Conservation (phyloP, 371 early-diverging fungal species). For the Mortierella sp. region DNA sequence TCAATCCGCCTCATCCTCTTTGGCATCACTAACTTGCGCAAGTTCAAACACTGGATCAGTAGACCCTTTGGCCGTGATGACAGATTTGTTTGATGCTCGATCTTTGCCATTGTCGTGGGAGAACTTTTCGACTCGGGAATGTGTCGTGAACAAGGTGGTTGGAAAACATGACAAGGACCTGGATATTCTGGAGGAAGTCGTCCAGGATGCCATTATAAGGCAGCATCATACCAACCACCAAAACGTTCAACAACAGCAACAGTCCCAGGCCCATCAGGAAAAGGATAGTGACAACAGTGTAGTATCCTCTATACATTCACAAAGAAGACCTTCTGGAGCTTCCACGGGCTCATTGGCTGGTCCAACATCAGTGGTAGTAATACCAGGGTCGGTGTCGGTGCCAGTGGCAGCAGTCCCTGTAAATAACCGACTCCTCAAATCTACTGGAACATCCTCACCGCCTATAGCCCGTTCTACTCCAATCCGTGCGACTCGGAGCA, state of each 20-base stretch:
- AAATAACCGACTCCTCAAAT: neutral
- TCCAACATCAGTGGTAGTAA: neutral
- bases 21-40: slow-evolving; percentile 20
- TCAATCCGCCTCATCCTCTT: slow-evolving; percentile 1
- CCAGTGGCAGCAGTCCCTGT: neutral
- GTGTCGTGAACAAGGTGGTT: slow-evolving; percentile 46
- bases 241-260: slow-evolving; percentile 1
- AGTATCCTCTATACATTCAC: neutral
- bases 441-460: slow-evolving; percentile 2
- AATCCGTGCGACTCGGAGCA: slow-evolving; percentile 40
- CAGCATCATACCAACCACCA: slow-evolving; percentile 25
- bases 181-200: slow-evolving; percentile 36
- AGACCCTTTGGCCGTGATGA: slow-evolving; percentile 10
- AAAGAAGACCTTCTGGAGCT: slow-evolving; percentile 9
- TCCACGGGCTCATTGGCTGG: slow-evolving; percentile 5
- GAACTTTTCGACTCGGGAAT: slow-evolving; percentile 48
- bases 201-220: slow-evolving; percentile 42
- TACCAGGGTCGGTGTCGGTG: neutral
- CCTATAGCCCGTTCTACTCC: neutral
- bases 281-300: slow-evolving; percentile 16
- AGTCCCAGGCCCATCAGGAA: slow-evolving; percentile 9
- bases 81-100: slow-evolving; percentile 25
- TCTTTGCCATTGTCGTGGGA: slow-evolving; percentile 49
- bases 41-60: slow-evolving; percentile 19
- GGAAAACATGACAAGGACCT: slow-evolving; percentile 50